A percentile compares a stretch with the other conserved stretches of the same genome.
These are phyloP conservation scores for Corynespora cassiicola DNA, from an alignment of 2,329 filamentous ascomycete genomes.

Conservation along the genomic window DNA sequence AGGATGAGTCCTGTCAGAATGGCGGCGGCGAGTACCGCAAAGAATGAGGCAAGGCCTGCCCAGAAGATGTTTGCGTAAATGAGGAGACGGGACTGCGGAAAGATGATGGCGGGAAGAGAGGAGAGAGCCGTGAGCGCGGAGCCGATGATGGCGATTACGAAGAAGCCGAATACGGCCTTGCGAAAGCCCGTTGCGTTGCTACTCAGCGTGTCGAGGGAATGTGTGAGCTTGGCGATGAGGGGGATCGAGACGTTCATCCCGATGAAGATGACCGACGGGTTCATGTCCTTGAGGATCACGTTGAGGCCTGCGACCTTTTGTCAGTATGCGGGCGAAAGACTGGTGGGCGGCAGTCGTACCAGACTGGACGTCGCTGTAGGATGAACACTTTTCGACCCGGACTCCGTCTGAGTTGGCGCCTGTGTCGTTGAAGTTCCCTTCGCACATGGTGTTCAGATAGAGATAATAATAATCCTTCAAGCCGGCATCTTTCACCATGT, in stretches of 20 bases:
- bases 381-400: slow-evolving; percentile 12
- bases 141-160: slow-evolving; percentile 22
- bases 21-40: slow-evolving; percentile 19
- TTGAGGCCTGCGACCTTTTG: slow-evolving; percentile 11
- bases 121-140: slow-evolving; percentile 15
- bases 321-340: too few relatives aligned
- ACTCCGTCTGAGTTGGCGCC: slow-evolving; percentile 4
- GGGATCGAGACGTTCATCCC: slow-evolving; percentile 22
- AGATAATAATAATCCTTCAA: slow-evolving; percentile 20
- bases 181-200: slow-evolving; percentile 7
- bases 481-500: slow-evolving; percentile 9
- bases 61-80: slow-evolving; percentile 25
- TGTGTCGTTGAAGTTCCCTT: slow-evolving; percentile 7
- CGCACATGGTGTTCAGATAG: slow-evolving; percentile 18
- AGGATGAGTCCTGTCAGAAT: slow-evolving; percentile 18
- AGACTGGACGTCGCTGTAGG: slow-evolving; percentile 10
- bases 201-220: slow-evolving; percentile 10
- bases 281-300: slow-evolving; percentile 5
- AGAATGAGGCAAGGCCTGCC: slow-evolving; percentile 12
- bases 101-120: slow-evolving; percentile 23
- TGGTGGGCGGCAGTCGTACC: too few relatives aligned
- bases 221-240: slow-evolving; percentile 12
- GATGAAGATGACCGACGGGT: slow-evolving; percentile 20
- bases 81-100: slow-evolving; percentile 25
- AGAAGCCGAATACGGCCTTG: slow-evolving; percentile 20